Conservation (phyloP, 352 stramenopile species). For the Globisporangium apiculatum region DNA sequence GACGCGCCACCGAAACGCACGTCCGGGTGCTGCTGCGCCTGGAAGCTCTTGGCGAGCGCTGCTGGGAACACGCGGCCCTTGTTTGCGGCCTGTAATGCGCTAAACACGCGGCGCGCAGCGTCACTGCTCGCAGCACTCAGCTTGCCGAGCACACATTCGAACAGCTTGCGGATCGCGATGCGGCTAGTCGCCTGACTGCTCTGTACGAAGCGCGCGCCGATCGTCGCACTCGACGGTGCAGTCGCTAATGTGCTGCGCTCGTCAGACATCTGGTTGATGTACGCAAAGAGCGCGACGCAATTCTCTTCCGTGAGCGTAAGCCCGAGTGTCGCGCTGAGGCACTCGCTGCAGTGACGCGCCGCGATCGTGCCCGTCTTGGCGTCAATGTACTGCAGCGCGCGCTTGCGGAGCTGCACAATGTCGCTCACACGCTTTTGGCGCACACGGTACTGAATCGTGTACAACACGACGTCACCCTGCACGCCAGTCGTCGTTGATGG, state of each 20-base stretch:
- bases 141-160: conserved; percentile 29
- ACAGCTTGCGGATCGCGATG: conserved; percentile 30
- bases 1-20: conserved; percentile 39
- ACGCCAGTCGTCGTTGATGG: not conserved
- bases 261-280: conserved; percentile 20
- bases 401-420: conserved; percentile 41
- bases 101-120: conserved; percentile 32
- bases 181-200: conserved; percentile 21
- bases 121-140: conserved; percentile 31
- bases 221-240: conserved; percentile 10
- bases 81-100: conserved; percentile 27
- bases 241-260: no score
- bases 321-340: conserved; percentile 26
- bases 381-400: conserved; percentile 40
- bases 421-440: conserved; percentile 35
- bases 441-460: conserved; percentile 36
- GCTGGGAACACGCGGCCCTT: conserved; percentile 60
- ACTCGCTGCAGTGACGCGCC: conserved; percentile 30
- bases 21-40: conserved; percentile 46
- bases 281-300: conserved; percentile 43
- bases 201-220: conserved; percentile 32
- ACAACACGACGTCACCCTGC: conserved; percentile 33
- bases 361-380: conserved; percentile 45
- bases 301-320: conserved; percentile 34
- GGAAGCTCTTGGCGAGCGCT: conserved; percentile 53